A percentile compares a stretch with the other conserved stretches of the same genome.
phyloP scores from a whole-genome alignment of 495 filamentous ascomycete species.

The Penicillium atrosanguineum region DNA sequence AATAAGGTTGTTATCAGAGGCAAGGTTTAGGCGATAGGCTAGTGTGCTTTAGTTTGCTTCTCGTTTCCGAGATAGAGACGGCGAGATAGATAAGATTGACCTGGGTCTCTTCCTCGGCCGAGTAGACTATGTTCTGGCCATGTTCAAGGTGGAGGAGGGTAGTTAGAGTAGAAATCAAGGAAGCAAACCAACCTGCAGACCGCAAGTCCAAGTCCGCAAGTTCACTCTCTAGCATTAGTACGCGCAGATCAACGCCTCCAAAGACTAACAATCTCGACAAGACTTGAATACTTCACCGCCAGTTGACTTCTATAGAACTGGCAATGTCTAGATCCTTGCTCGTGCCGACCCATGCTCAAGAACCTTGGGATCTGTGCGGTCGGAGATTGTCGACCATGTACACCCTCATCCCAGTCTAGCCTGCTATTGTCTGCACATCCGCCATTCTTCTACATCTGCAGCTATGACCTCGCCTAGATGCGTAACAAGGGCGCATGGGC shows the following conservation, averaged over 20 bases:
- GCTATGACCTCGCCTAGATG: background rate
- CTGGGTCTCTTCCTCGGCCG: background rate
- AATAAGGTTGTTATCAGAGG: background rate
- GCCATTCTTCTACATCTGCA: background rate
- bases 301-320: background rate
- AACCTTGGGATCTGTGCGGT: background rate
- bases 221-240: background rate
- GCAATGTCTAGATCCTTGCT: background rate
- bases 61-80: background rate
- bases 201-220: background rate
- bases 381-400: conserved; percentile 5
- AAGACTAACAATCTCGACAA: background rate
- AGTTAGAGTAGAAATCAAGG: background rate
- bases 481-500: background rate
- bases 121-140: background rate
- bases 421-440: background rate
- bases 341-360: too few species aligned
- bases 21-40: background rate
- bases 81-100: background rate
- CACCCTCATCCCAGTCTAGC: background rate
- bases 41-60: background rate
- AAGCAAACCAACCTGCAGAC: background rate
- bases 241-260: background rate
- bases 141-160: background rate
- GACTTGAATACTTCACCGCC: background rate